Percentiles rank a stretch among this genome's conserved stretches.
Evolutionary conservation across 2,329 filamentous ascomycete species (phyloP).

Genomic region (Aspergillus brunneoviolaceus): DNA sequence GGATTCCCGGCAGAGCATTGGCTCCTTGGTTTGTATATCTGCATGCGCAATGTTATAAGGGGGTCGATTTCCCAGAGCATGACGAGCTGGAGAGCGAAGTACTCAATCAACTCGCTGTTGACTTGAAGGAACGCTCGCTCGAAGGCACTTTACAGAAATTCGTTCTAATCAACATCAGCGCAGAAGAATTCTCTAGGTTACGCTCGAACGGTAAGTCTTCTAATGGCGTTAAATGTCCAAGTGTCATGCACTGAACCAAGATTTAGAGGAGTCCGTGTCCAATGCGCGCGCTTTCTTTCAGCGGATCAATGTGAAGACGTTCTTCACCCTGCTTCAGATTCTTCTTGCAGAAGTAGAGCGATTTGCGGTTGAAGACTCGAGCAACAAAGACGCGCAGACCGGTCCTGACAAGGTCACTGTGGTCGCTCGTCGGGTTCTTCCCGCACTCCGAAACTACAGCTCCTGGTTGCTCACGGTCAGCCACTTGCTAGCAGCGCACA

Average conservation of each 20-base stretch:
- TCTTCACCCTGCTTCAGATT: conserved; percentile 68
- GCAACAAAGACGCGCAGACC: conserved; percentile 39
- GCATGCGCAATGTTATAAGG: conserved; percentile 80
- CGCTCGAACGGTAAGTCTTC: conserved; percentile 56
- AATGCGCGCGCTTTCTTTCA: conserved; percentile 61
- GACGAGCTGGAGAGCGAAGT: conserved; percentile 84
- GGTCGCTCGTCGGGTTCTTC: conserved; percentile 61
- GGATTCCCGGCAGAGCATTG: conserved; percentile 57
- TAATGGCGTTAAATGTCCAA: conserved; percentile 8
- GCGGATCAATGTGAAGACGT: conserved; percentile 74
- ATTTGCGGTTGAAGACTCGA: conserved; percentile 52
- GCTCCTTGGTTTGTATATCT: conserved; percentile 80
- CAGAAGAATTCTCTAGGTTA: conserved; percentile 69
- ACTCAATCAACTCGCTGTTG: conserved; percentile 70
- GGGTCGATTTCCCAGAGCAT: conserved; percentile 70
- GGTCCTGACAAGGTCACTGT: conserved; percentile 55
- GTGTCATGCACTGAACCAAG: conserved; percentile 17
- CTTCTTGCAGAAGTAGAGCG: conserved; percentile 68
- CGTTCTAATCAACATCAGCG: conserved; percentile 80
- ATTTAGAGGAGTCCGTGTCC: conserved; percentile 50
- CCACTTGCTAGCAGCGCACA: conserved; percentile 54
- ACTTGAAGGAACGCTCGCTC: conserved; percentile 67
- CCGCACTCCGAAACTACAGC: conserved; percentile 66
- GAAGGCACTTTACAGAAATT: conserved; percentile 72
- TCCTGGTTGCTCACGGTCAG: conserved; percentile 63